These are phyloP conservation scores for Colletotrichum higginsianum DNA, from an alignment of 2,329 filamentous ascomycete species.

Conservation along the genomic window DNA sequence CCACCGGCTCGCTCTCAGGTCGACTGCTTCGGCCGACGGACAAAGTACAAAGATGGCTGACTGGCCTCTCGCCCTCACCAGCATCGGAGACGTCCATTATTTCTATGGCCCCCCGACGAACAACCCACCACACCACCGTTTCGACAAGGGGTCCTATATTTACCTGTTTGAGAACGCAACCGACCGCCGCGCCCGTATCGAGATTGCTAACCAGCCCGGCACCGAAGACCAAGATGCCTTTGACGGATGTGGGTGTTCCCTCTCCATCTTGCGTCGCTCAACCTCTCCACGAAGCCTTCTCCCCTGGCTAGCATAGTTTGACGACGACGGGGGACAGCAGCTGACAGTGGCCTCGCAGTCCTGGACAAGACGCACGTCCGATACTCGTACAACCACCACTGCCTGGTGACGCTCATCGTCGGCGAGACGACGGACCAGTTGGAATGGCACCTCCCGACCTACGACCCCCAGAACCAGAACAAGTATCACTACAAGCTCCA, in stretches of 20 bases:
- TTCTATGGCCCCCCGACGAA: constrained; percentile 79
- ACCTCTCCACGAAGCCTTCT: constrained; percentile 42
- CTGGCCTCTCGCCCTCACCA: constrained; percentile 52
- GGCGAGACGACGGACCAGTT: constrained; percentile 66
- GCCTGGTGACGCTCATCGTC: constrained; percentile 77
- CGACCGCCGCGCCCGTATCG: constrained; percentile 77
- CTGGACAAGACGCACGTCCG: constrained; percentile 75
- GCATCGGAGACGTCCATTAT: constrained; percentile 85
- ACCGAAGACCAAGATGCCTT: constrained; percentile 86
- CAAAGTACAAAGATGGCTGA: constrained; percentile 44
- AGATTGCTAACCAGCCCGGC: constrained; percentile 82
- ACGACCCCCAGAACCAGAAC: constrained; percentile 79
- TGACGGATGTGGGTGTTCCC: constrained; percentile 74
- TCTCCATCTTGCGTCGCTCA: neutral
- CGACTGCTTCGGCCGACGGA: neutral
- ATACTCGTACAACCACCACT: constrained; percentile 83
- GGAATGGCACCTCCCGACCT: constrained; percentile 83
- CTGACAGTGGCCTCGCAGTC: constrained; percentile 60
- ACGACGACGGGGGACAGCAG: neutral
- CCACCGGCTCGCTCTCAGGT: neutral
- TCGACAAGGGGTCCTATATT: constrained; percentile 84
- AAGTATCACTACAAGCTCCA: constrained; percentile 86
- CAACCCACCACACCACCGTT: constrained; percentile 83
- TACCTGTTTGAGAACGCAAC: constrained; percentile 83
- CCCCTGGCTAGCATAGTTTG: neutral